Conservation (phyloP, 2,329 filamentous ascomycete species). For the Alternaria arborescens region DNA sequence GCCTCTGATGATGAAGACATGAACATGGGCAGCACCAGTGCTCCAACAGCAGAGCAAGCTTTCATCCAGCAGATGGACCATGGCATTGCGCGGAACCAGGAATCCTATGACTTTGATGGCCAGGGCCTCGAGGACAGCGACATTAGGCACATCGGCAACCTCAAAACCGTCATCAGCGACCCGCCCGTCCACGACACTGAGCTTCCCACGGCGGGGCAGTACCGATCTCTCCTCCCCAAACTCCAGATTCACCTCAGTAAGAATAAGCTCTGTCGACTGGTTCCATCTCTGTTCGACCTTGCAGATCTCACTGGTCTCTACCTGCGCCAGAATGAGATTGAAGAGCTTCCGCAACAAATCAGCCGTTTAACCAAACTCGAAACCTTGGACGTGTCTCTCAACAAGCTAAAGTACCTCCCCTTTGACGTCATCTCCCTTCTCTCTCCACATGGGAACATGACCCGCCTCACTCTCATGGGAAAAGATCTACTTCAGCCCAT, state of each 20-base stretch:
- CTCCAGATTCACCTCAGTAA: constrained; percentile 32
- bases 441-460: constrained; percentile 23
- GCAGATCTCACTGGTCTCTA: constrained; percentile 37
- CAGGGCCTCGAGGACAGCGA: constrained; percentile 30
- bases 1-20: neutral
- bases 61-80: constrained; percentile 25
- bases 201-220: constrained; percentile 39
- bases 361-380: constrained; percentile 28
- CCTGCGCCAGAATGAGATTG: constrained; percentile 36
- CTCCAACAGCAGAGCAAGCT: constrained; percentile 5
- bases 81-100: constrained; percentile 25
- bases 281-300: constrained; percentile 37
- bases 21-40: neutral
- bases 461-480: constrained; percentile 20
- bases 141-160: constrained; percentile 34
- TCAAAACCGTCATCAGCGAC: constrained; percentile 39
- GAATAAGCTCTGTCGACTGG: constrained; percentile 33
- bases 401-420: constrained; percentile 36
- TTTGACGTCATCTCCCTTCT: constrained; percentile 36
- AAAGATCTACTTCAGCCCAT: constrained; percentile 30
- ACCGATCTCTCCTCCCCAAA: constrained; percentile 41
- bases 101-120: constrained; percentile 26
- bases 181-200: constrained; percentile 35
- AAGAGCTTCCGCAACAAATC: constrained; percentile 40
- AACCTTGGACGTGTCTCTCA: constrained; percentile 34